Evolutionary conservation across 371 early-diverging fungal species (phyloP), one percentile per base, ranked within the genome.

Genomic region (Phascolomyces articulosus): DNA sequence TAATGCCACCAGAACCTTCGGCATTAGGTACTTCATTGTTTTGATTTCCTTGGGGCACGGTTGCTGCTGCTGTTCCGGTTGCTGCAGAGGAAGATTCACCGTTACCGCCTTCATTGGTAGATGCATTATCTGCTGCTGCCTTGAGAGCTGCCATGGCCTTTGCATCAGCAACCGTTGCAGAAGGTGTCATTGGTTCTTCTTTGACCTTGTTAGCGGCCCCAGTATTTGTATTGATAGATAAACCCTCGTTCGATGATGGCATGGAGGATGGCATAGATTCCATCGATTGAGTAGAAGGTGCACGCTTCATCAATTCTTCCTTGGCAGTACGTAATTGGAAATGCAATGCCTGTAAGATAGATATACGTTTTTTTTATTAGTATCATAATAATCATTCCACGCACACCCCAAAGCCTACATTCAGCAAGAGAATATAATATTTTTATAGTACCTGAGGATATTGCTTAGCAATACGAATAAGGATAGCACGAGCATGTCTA

Each of bases 291-390:
- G 53, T n/a, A 24, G 44, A 47, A 20, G 67, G 58, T 1, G 68
- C 59, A 40, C 86, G 86, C 67, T 90, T 91, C 55, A 90, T 84
- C 58, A 91, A 75, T 63, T 98, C 98, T 69, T 98, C 98, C 67
- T 92, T 92, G 8, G 94, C 87, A 0, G 98, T 95, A 51, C 99
- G 88, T 49, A 99, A 80, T 41, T 91, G 93, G 75, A 96, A 99
- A 77, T 98, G 96, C 56, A 99, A 72, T 0, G 98, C 94, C 91
- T 85, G 72, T n/a, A n/a, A n/a, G n/a, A n/a, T n/a, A n/a, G n/a
- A n/a, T n/a, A n/a, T n/a, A n/a, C n/a, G n/a, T n/a, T n/a, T n/a
- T n/a, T n/a, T n/a, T n/a, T n/a, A n/a, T n/a, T n/a, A n/a, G n/a
- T n/a, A n/a, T n/a, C n/a, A n/a, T n/a, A n/a, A n/a, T n/a, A n/a